Evolutionary conservation across 805 yeast species (phyloP), one percentile per base, ranked within the genome.

Genomic region (Candida palmyrensis): DNA sequence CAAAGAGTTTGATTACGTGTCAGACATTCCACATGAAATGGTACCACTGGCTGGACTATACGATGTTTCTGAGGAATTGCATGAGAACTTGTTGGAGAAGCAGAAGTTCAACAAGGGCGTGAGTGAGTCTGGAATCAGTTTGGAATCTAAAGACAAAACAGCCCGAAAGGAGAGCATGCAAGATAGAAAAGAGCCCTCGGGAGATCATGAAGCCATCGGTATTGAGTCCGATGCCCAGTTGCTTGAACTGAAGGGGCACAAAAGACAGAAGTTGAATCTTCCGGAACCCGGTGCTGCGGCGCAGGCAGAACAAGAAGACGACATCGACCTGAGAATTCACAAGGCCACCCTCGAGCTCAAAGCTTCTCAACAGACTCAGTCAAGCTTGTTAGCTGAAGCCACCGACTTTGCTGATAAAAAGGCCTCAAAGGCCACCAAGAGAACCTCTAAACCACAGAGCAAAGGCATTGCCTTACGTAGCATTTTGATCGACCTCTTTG

Each of bases 21-120:
- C 77, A 1, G 96, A 84, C 45, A 76, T 89, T 7, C 86, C 90
- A 0, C 82, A 83, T 47, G 92, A 88, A 47, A 79, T 76, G 39
- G 57, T 56, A 11, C 90, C 95, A 0, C 71, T 67, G 3, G 63
- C 59, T 0, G 96, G 96, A 0, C 56, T 75, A 14, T 84, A 80
- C 51, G 89, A 83, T 47, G 76, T 79, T 0, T 47, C 65, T 0
- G 75, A 71, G n/a, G 97, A 89, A 51, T 56, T 57, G 10, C 45
- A 44, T 10, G 40, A 42, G 3, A 76, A 79, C 37, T 48, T 48
- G 2, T 37, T 37, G 6, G 69, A 63, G 1, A 53, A 64, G 27
- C 39, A 38, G 1, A 54, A 49, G 13, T 83, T 75, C 53, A 72
- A 68, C 35, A 52, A 47, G 5, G 44, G 49, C 4, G 75, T 78